A percentile compares a stretch with the other conserved stretches of the same genome.
phyloP scores from a whole-genome alignment of 768 basidiomycete species.

The Trametes meyenii region DNA sequence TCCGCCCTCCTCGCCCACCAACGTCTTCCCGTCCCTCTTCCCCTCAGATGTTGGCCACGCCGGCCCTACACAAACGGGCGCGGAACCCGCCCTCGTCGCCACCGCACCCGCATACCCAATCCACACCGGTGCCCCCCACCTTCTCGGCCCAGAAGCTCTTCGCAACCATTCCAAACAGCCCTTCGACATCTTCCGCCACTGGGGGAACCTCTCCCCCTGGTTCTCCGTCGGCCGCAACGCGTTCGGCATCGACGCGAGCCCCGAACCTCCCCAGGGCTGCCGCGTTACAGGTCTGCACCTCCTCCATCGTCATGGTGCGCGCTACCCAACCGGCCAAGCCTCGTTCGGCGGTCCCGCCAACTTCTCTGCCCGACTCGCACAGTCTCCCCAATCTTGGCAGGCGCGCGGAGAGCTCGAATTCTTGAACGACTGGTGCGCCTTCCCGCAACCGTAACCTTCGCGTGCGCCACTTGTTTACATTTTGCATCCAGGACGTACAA shows the following conservation, averaged over 20 bases:
- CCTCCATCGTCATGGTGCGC: conserved; percentile 81
- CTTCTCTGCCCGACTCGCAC: conserved; percentile 57
- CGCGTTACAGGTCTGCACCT: conserved; percentile 74
- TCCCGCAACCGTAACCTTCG: conserved; percentile 6
- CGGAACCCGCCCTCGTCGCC: conserved; percentile 69
- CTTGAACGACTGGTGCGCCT: conserved; percentile 75
- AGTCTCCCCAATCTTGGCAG: conserved; percentile 58
- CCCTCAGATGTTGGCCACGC: conserved; percentile 78
- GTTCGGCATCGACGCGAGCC: conserved; percentile 74
- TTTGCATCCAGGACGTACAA: conserved; percentile 71
- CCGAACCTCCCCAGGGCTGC: conserved; percentile 71
- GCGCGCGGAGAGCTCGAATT: conserved; percentile 70
- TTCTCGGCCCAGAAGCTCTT: conserved; percentile 47
- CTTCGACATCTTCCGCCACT: conserved; percentile 73
- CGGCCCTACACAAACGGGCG: conserved; percentile 79
- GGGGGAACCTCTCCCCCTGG: conserved; percentile 90
- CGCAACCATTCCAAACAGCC: conserved; percentile 19
- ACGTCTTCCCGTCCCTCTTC: conserved; percentile 70
- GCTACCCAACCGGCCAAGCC: conserved; percentile 67
- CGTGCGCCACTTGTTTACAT: background rate
- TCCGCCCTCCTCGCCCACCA: conserved; percentile 76
- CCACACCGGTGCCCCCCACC: conserved; percentile 68
- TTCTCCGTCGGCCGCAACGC: conserved; percentile 65
- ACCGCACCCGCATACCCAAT: conserved; percentile 79
- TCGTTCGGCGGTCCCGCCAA: conserved; percentile 61